These are phyloP conservation scores for Pseudocercospora pini-densiflorae DNA, from an alignment of 2,329 filamentous ascomycete species.

Conservation along the genomic window DNA sequence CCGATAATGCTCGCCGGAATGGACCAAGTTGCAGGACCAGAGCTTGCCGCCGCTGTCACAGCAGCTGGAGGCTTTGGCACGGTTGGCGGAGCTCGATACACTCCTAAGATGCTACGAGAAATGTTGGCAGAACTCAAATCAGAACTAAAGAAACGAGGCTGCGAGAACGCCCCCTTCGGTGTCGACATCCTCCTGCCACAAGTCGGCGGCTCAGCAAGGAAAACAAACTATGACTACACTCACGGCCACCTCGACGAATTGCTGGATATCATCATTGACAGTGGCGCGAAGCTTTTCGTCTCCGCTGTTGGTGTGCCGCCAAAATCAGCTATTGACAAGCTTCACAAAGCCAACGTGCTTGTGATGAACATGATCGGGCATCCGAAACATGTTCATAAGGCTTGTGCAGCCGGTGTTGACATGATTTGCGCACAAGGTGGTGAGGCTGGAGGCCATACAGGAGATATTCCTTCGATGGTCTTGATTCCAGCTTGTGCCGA, in stretches of 20 bases:
- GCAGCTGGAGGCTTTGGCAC: constrained; percentile 95
- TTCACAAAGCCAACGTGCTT: constrained; percentile 82
- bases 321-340: constrained; percentile 80
- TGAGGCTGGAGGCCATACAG: constrained; percentile 78
- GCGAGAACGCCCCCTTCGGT: constrained; percentile 88
- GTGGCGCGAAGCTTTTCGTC: constrained; percentile 87
- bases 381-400: constrained; percentile 97
- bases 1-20: constrained; percentile 93
- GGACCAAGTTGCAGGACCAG: constrained; percentile 96
- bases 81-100: constrained; percentile 92
- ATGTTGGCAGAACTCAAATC: constrained; percentile 92
- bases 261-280: constrained; percentile 87
- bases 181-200: constrained; percentile 91
- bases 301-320: constrained; percentile 92
- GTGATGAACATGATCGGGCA: constrained; percentile 99
- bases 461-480: constrained; percentile 85
- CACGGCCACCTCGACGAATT: constrained; percentile 94
- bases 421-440: constrained; percentile 98
- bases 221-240: constrained; percentile 93
- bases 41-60: constrained; percentile 91
- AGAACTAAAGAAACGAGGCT: constrained; percentile 65
- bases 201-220: constrained; percentile 88
- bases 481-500: constrained; percentile 91
- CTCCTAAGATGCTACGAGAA: constrained; percentile 91
- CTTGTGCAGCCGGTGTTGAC: constrained; percentile 84